Conservation (phyloP, 768 basidiomycete genomes). For the Macrolepiota albuminosa region DNA sequence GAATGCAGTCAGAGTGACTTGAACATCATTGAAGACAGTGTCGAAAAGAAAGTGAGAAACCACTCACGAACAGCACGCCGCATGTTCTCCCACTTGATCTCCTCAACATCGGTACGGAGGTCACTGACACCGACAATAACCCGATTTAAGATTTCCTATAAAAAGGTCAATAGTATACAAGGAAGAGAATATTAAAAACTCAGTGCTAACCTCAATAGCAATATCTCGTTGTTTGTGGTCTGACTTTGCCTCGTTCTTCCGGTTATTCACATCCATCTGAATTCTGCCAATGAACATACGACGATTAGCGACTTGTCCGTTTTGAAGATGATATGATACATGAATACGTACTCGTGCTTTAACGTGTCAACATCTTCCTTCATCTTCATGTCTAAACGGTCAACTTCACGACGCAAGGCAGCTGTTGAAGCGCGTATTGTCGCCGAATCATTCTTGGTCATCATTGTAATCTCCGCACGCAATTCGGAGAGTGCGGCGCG, state of each 20-base stretch:
- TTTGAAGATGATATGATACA: background rate
- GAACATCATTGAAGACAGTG: constrained; percentile 4
- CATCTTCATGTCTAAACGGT: constrained; percentile 82
- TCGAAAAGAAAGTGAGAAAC: background rate
- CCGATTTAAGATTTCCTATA: constrained; percentile 71
- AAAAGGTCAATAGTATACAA: background rate
- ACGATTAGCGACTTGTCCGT: background rate
- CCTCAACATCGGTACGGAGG: constrained; percentile 75
- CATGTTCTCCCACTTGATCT: constrained; percentile 88
- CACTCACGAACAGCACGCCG: constrained; percentile 71
- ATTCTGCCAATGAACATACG: constrained; percentile 48
- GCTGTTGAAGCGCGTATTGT: constrained; percentile 72
- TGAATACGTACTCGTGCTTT: constrained; percentile 79
- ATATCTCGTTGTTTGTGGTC: constrained; percentile 86
- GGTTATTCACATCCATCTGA: constrained; percentile 93
- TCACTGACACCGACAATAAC: constrained; percentile 72
- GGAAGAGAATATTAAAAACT: background rate
- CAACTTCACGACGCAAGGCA: constrained; percentile 83
- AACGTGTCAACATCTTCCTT: constrained; percentile 87
- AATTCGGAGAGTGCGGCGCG: constrained; percentile 90
- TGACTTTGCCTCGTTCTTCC: constrained; percentile 85
- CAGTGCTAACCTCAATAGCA: constrained; percentile 61
- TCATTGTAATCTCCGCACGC: constrained; percentile 78
- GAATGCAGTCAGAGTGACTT: constrained; percentile 63
- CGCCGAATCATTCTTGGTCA: constrained; percentile 79